These are phyloP conservation scores for Carallia pectinifolia DNA, from an alignment of 345 rosid species.

Conservation along the genomic window DNA sequence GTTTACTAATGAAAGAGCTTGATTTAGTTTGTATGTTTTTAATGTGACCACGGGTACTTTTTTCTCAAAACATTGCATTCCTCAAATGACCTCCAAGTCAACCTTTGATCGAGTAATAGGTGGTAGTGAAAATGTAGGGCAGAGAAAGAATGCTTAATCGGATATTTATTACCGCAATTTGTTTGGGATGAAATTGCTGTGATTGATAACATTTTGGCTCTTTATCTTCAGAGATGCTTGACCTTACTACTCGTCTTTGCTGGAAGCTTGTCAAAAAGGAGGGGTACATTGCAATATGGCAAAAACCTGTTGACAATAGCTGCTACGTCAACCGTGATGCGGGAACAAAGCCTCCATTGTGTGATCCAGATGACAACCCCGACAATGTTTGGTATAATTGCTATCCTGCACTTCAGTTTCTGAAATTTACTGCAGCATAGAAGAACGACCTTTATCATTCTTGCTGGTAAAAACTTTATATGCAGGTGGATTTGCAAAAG, in stretches of 20 bases:
- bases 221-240: conserved; percentile 70
- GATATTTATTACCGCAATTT: neutral
- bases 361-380: conserved; percentile 73
- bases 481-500: neutral
- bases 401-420: neutral
- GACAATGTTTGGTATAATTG: conserved; percentile 77
- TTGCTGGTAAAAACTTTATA: neutral
- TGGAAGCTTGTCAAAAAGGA: conserved; percentile 94
- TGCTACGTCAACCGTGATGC: conserved; percentile 77
- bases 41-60: neutral
- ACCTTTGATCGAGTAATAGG: neutral
- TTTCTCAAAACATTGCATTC: neutral
- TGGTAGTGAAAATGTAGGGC: neutral
- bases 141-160: no score
- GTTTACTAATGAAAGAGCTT: no score
- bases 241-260: conserved; percentile 82
- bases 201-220: conserved; percentile 4
- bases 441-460: neutral
- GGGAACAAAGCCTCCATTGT: conserved; percentile 66
- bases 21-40: neutral
- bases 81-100: neutral
- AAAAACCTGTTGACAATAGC: conserved; percentile 72
- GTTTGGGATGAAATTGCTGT: conserved; percentile 1
- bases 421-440: neutral
- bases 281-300: conserved; percentile 95